Conservation (phyloP, 495 filamentous ascomycete genomes). For the Clohesyomyces aquaticus region DNA sequence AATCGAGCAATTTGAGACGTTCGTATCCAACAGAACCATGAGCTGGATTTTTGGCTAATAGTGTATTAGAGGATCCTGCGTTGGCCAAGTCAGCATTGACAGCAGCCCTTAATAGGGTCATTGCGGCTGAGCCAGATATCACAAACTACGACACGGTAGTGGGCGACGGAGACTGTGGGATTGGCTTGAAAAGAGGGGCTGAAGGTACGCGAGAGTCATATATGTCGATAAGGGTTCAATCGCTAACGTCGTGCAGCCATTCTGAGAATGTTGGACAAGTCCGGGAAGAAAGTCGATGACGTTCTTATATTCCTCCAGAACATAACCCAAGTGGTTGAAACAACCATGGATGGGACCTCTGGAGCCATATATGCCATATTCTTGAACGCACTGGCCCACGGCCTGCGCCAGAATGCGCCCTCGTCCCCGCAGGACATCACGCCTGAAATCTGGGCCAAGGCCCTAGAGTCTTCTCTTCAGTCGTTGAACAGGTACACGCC, state of each 20-base stretch:
- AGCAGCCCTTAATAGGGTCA: constrained; percentile 70
- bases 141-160: constrained; percentile 91
- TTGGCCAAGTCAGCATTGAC: constrained; percentile 62
- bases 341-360: constrained; percentile 91
- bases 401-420: constrained; percentile 63
- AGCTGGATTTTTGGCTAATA: constrained; percentile 16
- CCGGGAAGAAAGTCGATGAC: constrained; percentile 66
- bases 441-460: constrained; percentile 70
- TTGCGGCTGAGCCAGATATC: constrained; percentile 78
- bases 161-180: constrained; percentile 94
- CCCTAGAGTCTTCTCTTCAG: constrained; percentile 69
- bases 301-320: constrained; percentile 69
- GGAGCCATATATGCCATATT: constrained; percentile 96
- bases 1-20: constrained; percentile 72
- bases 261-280: constrained; percentile 63
- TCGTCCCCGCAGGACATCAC: constrained; percentile 54
- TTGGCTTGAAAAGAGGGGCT: constrained; percentile 85
- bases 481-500: constrained; percentile 85
- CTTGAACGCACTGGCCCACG: constrained; percentile 82
- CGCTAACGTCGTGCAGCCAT: constrained; percentile 58
- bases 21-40: constrained; percentile 35
- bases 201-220: constrained; percentile 57
- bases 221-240: constrained; percentile 1
- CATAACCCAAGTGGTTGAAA: constrained; percentile 85
- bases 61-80: constrained; percentile 59